phyloP scores from a whole-genome alignment of 139 green algal species.

The Desmodesmus armatus region DNA sequence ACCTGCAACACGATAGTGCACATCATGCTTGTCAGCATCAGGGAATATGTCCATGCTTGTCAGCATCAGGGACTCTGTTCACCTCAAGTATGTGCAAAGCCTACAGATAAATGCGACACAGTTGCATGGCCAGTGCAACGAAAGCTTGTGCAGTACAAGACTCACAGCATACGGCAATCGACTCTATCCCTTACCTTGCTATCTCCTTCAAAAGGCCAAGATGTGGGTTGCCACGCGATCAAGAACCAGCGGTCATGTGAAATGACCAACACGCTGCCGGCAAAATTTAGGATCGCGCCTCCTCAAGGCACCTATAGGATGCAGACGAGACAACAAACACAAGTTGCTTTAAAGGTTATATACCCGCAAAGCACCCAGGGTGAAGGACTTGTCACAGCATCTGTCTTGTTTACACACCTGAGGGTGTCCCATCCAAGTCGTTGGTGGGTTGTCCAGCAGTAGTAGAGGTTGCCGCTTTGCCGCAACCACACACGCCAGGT shows the following conservation, averaged over 20 bases:
- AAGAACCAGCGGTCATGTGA: slow-evolving; percentile 82
- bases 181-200: slow-evolving; percentile 57
- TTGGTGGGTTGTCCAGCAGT: slow-evolving; percentile 85
- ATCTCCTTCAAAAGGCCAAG: slow-evolving; percentile 88
- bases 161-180: too few species aligned
- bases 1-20: too few species aligned
- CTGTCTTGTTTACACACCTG: too few species aligned
- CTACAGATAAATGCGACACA: too few species aligned
- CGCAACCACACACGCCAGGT: slow-evolving; percentile 82
- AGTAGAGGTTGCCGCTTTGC: slow-evolving; percentile 86
- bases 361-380: too few species aligned
- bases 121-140: neutral
- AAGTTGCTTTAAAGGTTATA: too few species aligned
- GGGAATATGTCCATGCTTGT: too few species aligned
- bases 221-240: slow-evolving; percentile 88
- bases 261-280: slow-evolving; percentile 77
- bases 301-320: slow-evolving; percentile 67
- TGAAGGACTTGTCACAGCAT: too few species aligned
- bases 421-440: slow-evolving; percentile 80
- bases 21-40: too few species aligned
- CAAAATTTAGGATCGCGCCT: slow-evolving; percentile 76
- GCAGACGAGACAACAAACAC: neutral
- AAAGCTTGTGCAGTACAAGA: neutral
- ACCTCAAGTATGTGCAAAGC: too few species aligned
- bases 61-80: too few species aligned